Evolutionary conservation across 192 early-diverging fungal species (phyloP).

Genomic region (Gorgonomyces haynaldii): DNA sequence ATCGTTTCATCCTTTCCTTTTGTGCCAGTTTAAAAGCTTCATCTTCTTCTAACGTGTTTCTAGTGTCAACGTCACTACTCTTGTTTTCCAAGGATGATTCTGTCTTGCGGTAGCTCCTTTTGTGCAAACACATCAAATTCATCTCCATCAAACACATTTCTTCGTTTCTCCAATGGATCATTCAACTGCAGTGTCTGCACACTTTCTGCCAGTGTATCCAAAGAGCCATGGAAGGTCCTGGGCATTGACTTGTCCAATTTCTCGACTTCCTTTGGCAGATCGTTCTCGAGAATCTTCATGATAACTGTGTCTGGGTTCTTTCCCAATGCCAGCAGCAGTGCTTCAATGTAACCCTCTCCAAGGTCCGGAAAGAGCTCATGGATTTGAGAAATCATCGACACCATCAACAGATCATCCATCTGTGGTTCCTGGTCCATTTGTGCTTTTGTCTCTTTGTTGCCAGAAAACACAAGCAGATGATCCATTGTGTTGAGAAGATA

Average conservation of each 20-base stretch:
- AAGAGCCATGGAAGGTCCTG: too few species aligned
- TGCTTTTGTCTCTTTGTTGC: slow-evolving; percentile 37
- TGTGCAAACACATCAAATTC: slow-evolving; percentile 82
- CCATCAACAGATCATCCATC: slow-evolving; percentile 1
- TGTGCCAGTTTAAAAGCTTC: slow-evolving; percentile 1
- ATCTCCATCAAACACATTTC: slow-evolving; percentile 86
- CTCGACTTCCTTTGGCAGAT: slow-evolving; percentile 53
- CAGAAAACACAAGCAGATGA: slow-evolving; percentile 45
- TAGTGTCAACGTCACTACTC: slow-evolving; percentile 39
- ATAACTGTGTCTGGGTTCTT: slow-evolving; percentile 59
- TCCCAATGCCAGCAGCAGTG: slow-evolving; percentile 12
- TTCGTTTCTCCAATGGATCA: slow-evolving; percentile 40
- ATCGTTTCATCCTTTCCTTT: slow-evolving; percentile 1
- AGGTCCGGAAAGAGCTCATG: slow-evolving; percentile 81
- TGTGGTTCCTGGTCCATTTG: slow-evolving; percentile 24
- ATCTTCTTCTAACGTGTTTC: slow-evolving; percentile 31
- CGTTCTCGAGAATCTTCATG: slow-evolving; percentile 66
- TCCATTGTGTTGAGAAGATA: slow-evolving; percentile 59
- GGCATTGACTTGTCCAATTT: slow-evolving; percentile 51
- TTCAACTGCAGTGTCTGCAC: not conserved
- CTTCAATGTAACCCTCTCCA: slow-evolving; percentile 81
- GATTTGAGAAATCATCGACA: slow-evolving; percentile 62
- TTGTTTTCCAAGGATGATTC: slow-evolving; percentile 64
- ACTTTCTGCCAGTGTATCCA: not conserved
- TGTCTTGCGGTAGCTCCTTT: slow-evolving; percentile 43